phyloP scores from a whole-genome alignment of 2,329 filamentous ascomycete genomes.

The Beauveria varroae region DNA sequence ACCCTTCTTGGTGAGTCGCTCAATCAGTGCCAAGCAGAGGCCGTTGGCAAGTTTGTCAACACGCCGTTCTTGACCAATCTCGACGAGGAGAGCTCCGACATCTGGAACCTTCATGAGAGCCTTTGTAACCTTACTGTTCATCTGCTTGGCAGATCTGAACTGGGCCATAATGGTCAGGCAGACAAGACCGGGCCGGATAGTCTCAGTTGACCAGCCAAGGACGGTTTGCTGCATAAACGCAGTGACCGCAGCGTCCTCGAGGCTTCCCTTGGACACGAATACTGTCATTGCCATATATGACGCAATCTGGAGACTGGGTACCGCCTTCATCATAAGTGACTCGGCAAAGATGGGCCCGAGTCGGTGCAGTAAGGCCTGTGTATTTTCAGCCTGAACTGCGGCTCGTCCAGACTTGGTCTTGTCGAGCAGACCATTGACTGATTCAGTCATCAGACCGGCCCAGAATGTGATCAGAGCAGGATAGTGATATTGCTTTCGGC shows the following conservation, averaged over 20 bases:
- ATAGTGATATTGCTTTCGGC: conserved; percentile 65
- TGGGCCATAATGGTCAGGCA: conserved; percentile 78
- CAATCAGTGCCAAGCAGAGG: conserved; percentile 58
- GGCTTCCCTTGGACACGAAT: conserved; percentile 71
- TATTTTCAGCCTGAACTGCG: conserved; percentile 69
- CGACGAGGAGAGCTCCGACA: conserved; percentile 50
- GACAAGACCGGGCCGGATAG: conserved; percentile 63
- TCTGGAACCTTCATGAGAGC: conserved; percentile 57
- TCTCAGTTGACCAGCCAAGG: conserved; percentile 67
- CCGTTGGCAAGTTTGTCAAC: conserved; percentile 67
- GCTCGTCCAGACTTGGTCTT: conserved; percentile 66
- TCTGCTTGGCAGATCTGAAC: conserved; percentile 60
- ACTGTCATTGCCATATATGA: conserved; percentile 89
- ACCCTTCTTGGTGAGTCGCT: conserved; percentile 52
- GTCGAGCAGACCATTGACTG: conserved; percentile 76
- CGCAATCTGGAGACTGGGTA: conserved; percentile 72
- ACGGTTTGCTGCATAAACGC: conserved; percentile 86
- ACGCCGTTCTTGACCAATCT: conserved; percentile 56
- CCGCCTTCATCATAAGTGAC: conserved; percentile 66
- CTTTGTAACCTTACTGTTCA: conserved; percentile 64
- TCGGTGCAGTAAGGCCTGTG: conserved; percentile 66
- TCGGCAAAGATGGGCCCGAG: conserved; percentile 65
- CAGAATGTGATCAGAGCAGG: conserved; percentile 79
- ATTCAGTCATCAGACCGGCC: conserved; percentile 81
- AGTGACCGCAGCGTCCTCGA: conserved; percentile 74